phyloP scores from a whole-genome alignment of 2,329 filamentous ascomycete species.

The Pseudopyricularia cyperi region DNA sequence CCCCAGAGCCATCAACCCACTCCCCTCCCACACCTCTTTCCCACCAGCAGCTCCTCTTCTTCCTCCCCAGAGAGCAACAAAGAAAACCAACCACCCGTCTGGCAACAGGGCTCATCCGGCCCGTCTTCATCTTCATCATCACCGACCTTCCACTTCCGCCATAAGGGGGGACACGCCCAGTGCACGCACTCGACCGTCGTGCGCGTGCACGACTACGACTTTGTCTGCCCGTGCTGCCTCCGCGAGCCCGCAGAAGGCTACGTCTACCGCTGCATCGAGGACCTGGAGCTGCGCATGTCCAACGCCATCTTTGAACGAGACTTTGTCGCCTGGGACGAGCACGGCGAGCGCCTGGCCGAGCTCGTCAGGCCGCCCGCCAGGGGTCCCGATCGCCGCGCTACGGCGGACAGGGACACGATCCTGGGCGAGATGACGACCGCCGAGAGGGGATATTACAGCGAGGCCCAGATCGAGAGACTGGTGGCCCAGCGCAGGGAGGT shows the following conservation, averaged over 20 bases:
- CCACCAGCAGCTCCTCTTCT: no score
- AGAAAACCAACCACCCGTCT: not conserved
- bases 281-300: conserved; percentile 32
- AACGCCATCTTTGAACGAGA: conserved; percentile 14
- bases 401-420: conserved; percentile 26
- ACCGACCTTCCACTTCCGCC: not conserved
- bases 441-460: conserved; percentile 29
- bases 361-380: conserved; percentile 21
- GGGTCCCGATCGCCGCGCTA: conserved; percentile 23
- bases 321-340: conserved; percentile 11
- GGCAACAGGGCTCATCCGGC: not conserved
- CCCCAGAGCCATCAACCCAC: not conserved
- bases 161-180: not conserved
- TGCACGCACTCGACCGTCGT: conserved; percentile 61
- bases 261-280: conserved; percentile 62
- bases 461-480: conserved; percentile 31
- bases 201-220: conserved; percentile 41
- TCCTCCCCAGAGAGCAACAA: no score
- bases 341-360: conserved; percentile 16
- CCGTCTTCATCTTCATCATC: not conserved
- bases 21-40: no score
- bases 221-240: conserved; percentile 46
- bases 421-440: conserved; percentile 28
- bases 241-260: conserved; percentile 48
- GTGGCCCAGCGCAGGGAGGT: conserved; percentile 27